Conservation (phyloP, 257 asterid species). For the Plectranthus barbatus region DNA sequence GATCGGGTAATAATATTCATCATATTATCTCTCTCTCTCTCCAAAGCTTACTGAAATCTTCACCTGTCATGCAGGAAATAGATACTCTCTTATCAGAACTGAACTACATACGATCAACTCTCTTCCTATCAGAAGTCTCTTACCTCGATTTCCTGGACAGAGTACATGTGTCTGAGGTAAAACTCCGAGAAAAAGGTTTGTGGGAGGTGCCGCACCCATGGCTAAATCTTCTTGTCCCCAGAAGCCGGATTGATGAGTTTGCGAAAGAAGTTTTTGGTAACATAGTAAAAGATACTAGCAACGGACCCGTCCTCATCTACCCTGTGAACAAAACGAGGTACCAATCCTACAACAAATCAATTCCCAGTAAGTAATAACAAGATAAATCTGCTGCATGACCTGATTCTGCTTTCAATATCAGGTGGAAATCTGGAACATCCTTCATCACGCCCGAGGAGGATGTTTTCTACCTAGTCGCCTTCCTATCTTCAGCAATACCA, state of each 20-base stretch:
- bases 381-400: not conserved
- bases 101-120: slow-evolving; percentile 57
- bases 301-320: slow-evolving; percentile 84
- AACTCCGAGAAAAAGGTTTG: slow-evolving; percentile 58
- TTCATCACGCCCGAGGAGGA: slow-evolving; percentile 73
- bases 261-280: slow-evolving; percentile 59
- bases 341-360: not conserved
- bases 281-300: slow-evolving; percentile 67
- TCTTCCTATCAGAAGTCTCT: slow-evolving; percentile 62
- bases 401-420: slow-evolving; percentile 9
- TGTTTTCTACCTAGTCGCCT: slow-evolving; percentile 67
- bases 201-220: slow-evolving; percentile 99
- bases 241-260: slow-evolving; percentile 58
- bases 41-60: not conserved
- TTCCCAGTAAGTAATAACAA: not conserved
- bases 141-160: slow-evolving; percentile 70
- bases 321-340: slow-evolving; percentile 85
- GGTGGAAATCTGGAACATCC: slow-evolving; percentile 81
- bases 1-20: slow-evolving; percentile 36
- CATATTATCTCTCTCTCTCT: not conserved
- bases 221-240: slow-evolving; percentile 79
- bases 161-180: slow-evolving; percentile 65
- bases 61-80: slow-evolving; percentile 44
- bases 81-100: slow-evolving; percentile 47
- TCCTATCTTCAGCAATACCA: slow-evolving; percentile 67